These are phyloP conservation scores for Stylonectria norvegica DNA, from an alignment of 2,329 filamentous ascomycete species.

Conservation along the genomic window DNA sequence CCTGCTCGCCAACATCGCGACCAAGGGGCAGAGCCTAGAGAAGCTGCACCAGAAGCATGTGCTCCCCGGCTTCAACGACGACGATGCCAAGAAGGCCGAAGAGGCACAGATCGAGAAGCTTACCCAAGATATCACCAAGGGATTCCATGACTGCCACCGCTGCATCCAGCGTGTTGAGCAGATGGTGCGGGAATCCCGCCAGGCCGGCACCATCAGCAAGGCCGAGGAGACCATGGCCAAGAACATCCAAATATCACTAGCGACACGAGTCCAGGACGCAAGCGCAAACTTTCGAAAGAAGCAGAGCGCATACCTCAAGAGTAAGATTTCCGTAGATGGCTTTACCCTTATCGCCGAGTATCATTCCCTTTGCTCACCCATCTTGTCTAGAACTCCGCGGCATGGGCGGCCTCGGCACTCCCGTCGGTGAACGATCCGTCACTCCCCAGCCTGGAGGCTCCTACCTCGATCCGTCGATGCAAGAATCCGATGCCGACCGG, in stretches of 20 bases:
- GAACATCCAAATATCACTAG: constrained; percentile 91
- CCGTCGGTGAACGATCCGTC: constrained; percentile 49
- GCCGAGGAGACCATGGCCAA: constrained; percentile 94
- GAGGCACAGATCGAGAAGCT: constrained; percentile 86
- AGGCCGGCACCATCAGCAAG: constrained; percentile 66
- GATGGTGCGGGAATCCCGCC: constrained; percentile 79
- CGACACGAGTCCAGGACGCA: constrained; percentile 82
- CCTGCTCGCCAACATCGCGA: constrained; percentile 72
- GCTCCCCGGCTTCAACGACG: constrained; percentile 92
- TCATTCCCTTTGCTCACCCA: constrained; percentile 5
- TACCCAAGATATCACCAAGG: constrained; percentile 84
- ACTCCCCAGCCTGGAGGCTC: constrained; percentile 48
- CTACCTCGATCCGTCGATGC: constrained; percentile 81
- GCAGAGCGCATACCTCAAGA: constrained; percentile 93
- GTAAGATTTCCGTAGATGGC: constrained; percentile 45
- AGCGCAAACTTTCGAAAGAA: constrained; percentile 95
- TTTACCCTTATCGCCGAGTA: neutral
- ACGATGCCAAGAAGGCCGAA: constrained; percentile 80
- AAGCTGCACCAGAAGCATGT: constrained; percentile 97
- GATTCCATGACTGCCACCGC: constrained; percentile 85
- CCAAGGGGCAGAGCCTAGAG: constrained; percentile 80
- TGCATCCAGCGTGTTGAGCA: constrained; percentile 83
- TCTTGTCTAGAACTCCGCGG: constrained; percentile 64
- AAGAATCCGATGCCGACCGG: constrained; percentile 91
- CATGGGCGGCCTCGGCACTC: constrained; percentile 57